Conservation (phyloP, 78 protist genomes). For the Diacronema lutheri region DNA sequence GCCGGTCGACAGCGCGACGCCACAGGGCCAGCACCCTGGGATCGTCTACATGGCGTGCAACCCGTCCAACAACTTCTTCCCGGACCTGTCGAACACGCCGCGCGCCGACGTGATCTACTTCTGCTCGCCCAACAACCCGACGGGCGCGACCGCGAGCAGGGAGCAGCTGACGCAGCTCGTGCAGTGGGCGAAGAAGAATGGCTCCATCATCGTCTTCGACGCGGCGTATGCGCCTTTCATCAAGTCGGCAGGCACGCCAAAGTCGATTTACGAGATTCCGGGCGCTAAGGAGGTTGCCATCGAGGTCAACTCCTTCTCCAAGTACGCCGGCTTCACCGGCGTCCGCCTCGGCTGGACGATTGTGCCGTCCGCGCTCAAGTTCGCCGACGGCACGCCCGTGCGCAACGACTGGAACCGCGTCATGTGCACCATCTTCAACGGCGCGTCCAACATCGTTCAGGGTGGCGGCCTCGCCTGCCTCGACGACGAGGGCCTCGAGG, state of each 20-base stretch:
- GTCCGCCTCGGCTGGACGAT: slow-evolving; percentile 24
- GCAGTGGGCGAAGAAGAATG: neutral
- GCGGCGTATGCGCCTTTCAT: slow-evolving; percentile 24
- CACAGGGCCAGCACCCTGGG: neutral
- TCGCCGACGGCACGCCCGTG: slow-evolving; percentile 10
- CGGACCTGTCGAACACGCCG: neutral
- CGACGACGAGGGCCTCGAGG: slow-evolving; percentile 1
- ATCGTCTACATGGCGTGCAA: slow-evolving; percentile 30
- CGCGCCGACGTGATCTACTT: slow-evolving; percentile 21
- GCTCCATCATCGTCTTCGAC: slow-evolving; percentile 26
- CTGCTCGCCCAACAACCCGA: slow-evolving; percentile 35
- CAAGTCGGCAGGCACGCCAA: neutral
- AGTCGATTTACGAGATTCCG: slow-evolving; percentile 5
- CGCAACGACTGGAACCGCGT: slow-evolving; percentile 13
- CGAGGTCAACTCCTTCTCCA: slow-evolving; percentile 26
- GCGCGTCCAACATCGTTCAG: slow-evolving; percentile 18
- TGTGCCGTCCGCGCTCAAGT: neutral
- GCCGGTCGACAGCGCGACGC: neutral
- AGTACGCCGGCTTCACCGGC: slow-evolving; percentile 30
- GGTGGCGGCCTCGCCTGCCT: slow-evolving; percentile 9
- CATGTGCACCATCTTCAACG: slow-evolving; percentile 22
- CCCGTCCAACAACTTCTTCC: slow-evolving; percentile 10
- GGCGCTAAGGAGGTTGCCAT: neutral
- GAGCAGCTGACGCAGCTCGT: slow-evolving; percentile 12
- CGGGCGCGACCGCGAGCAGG: slow-evolving; percentile 14